phyloP scores from a whole-genome alignment of 73 alveolate species.

The Paramecium sexaurelia region DNA sequence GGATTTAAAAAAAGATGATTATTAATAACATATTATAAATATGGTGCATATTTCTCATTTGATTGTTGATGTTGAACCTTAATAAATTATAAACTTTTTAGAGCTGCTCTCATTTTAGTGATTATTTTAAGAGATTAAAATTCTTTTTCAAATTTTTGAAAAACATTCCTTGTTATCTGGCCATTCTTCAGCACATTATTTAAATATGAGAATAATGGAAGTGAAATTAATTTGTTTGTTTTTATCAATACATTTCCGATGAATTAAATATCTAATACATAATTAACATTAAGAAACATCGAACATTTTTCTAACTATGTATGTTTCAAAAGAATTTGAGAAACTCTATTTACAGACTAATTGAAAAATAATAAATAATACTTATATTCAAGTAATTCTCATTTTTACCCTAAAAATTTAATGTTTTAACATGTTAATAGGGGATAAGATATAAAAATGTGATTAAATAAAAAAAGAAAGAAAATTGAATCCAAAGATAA shows the following conservation, averaged over 20 bases:
- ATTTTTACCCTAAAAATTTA: constrained; percentile 12
- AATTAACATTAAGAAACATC: background rate
- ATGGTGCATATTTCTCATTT: constrained; percentile 23
- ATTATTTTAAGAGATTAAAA: background rate
- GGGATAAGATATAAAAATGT: background rate
- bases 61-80: constrained; percentile 51
- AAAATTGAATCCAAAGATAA: background rate
- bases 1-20: constrained; percentile 84
- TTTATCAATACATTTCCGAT: background rate
- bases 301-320: background rate
- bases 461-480: background rate
- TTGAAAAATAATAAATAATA: background rate
- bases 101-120: constrained; percentile 10
- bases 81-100: background rate
- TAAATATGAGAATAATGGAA: constrained; percentile 75
- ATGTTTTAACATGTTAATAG: background rate
- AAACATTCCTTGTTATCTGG: background rate
- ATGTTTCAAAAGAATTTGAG: background rate
- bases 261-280: background rate
- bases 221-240: constrained; percentile 15
- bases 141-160: background rate
- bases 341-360: background rate
- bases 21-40: background rate
- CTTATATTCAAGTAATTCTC: background rate
- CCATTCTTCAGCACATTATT: constrained; percentile 82